Percentiles rank a stretch among this genome's conserved stretches.
These are phyloP conservation scores for Thelephora ganbajun DNA, from an alignment of 768 basidiomycete species.

Conservation along the genomic window DNA sequence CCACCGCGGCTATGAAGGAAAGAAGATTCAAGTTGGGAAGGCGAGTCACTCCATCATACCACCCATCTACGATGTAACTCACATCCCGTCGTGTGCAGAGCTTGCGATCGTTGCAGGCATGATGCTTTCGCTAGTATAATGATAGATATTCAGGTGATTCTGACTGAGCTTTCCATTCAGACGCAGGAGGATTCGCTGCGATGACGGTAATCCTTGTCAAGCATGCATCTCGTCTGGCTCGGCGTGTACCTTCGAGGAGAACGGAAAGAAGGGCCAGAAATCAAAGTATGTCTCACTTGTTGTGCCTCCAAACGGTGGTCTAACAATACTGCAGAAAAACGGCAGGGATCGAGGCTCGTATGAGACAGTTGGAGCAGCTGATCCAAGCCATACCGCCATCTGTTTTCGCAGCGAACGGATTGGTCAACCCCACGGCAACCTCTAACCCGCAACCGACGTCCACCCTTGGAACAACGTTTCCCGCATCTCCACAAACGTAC, in stretches of 20 bases:
- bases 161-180: slow-evolving; percentile 20
- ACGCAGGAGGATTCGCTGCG: slow-evolving; percentile 75
- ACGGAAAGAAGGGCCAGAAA: slow-evolving; percentile 76
- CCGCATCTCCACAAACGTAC: slow-evolving; percentile 25
- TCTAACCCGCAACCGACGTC: slow-evolving; percentile 18
- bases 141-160: not conserved
- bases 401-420: slow-evolving; percentile 53
- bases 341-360: slow-evolving; percentile 73
- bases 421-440: slow-evolving; percentile 19
- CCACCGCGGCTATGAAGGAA: slow-evolving; percentile 42
- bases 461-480: slow-evolving; percentile 22
- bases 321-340: slow-evolving; percentile 37
- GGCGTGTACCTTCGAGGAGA: slow-evolving; percentile 77
- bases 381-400: slow-evolving; percentile 77
- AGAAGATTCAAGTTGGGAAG: slow-evolving; percentile 81
- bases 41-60: slow-evolving; percentile 23
- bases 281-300: slow-evolving; percentile 48
- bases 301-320: slow-evolving; percentile 2
- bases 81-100: slow-evolving; percentile 28
- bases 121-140: slow-evolving; percentile 13
- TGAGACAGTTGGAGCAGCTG: slow-evolving; percentile 77
- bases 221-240: slow-evolving; percentile 76
- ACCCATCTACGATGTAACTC: slow-evolving; percentile 5
- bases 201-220: slow-evolving; percentile 82
- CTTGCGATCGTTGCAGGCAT: slow-evolving; percentile 86